Evolutionary conservation across 164 flowering plant genomes (phyloP).

Genomic region (Sextonia rubra): DNA sequence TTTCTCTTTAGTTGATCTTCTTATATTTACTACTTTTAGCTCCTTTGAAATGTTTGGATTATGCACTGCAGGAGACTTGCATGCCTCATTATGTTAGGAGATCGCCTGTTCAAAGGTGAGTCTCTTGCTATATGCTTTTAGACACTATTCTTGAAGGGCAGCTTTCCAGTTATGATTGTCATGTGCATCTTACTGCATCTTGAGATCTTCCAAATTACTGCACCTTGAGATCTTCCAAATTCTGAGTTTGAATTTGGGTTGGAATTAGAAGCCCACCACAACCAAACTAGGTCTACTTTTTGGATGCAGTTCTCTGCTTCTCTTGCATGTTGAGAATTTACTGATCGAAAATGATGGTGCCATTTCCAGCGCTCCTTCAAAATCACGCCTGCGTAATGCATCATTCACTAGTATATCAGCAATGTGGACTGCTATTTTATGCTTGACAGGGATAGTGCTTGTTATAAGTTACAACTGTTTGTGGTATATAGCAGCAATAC

Average conservation of each 20-base stretch:
- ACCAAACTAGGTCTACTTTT: no score
- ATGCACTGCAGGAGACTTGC: background rate
- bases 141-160: no score
- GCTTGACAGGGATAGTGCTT: background rate
- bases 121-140: background rate
- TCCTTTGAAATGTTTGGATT: background rate
- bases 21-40: background rate
- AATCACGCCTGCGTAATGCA: no score
- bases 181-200: background rate
- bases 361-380: background rate
- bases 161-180: no score
- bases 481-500: background rate
- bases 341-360: background rate
- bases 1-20: background rate
- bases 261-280: no score
- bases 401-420: background rate
- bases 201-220: no score
- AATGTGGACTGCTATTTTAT: background rate
- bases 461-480: background rate
- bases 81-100: background rate
- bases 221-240: background rate
- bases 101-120: constrained; percentile 8
- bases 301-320: no score
- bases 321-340: background rate
- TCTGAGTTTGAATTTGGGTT: background rate